Base-by-base conservation (phyloP, 2,329 filamentous ascomycete species). In the Trichophyton verrucosum region DNA sequence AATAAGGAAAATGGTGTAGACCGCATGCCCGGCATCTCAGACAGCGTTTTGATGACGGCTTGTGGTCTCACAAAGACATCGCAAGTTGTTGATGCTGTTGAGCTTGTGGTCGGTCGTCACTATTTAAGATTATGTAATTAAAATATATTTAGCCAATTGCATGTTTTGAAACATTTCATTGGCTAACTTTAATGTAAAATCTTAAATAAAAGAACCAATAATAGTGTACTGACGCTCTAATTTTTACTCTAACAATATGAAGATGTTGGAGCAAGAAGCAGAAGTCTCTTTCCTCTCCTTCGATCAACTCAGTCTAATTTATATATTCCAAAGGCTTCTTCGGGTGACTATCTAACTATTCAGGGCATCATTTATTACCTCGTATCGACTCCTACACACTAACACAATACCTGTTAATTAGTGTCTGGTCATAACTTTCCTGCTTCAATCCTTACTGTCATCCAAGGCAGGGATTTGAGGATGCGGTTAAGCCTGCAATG, bases 11-110 rank as follows among this genome's bases (percentile, higher is more conserved):
- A 40, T 11, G 55, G 55, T 15, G 55, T 57, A 27, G 33, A 57
- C 30, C 55, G 55, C 55, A 57, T 57, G 30, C 33, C 55, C 4
- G 55, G 55, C 55, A 53, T 53, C 15, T 30, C 49, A 53, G 49
- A 24, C 46, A 22, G 46, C 22, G 49, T 53, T 22, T 30, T 27
- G 49, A 30, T 8, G 49, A 13, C 22, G 6, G 49, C 30, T 22
- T 53, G 27, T 24, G 15, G 13, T 47, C 44, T 22, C 22, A 22
- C 6, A 24, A 9, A 47, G 20, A 22, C 20, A 11, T 47, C 11
- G 44, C 20, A 24, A 24, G 44, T 47, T 47, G 44, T 47, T 47
- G 44, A 47, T 51, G 13, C 11, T 38, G 33, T 38, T 38, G 33
- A 38, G 33, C 33, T 7, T 5, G 27, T 27, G 24, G 24, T 7